These are phyloP conservation scores for Stemphylium lycopersici DNA, from an alignment of 2,329 filamentous ascomycete genomes.

Conservation along the genomic window DNA sequence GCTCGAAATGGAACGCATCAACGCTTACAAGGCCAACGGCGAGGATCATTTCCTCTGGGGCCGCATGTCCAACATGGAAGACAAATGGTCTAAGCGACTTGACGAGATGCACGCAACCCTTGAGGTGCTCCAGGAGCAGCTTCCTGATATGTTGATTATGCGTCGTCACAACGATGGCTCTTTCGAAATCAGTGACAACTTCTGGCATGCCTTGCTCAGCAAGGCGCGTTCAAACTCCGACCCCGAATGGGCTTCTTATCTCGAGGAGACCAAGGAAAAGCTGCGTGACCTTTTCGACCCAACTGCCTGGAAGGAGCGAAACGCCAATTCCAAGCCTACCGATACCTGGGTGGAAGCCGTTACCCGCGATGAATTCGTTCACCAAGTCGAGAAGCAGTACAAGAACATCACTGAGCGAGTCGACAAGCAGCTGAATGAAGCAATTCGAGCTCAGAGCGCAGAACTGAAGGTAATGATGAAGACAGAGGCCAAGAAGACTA, in stretches of 20 bases:
- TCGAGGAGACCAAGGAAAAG: slow-evolving; percentile 56
- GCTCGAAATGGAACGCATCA: background rate
- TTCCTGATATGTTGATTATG: slow-evolving; percentile 66
- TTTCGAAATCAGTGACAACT: slow-evolving; percentile 62
- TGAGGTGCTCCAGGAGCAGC: slow-evolving; percentile 26
- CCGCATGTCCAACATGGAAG: slow-evolving; percentile 23
- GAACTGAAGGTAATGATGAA: slow-evolving; percentile 23
- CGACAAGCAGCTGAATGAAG: slow-evolving; percentile 33
- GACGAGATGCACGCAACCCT: slow-evolving; percentile 23
- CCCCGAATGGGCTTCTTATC: slow-evolving; percentile 60
- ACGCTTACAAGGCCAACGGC: slow-evolving; percentile 8
- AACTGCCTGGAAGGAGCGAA: slow-evolving; percentile 5
- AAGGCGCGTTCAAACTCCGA: slow-evolving; percentile 58
- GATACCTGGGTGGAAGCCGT: slow-evolving; percentile 38
- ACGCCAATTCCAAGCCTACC: background rate
- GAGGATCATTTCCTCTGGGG: slow-evolving; percentile 26
- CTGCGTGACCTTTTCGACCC: slow-evolving; percentile 36
- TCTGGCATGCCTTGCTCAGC: slow-evolving; percentile 69
- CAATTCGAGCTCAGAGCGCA: slow-evolving; percentile 23
- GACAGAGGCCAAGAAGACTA: slow-evolving; percentile 39
- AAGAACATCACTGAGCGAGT: slow-evolving; percentile 25
- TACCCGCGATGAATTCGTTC: slow-evolving; percentile 58
- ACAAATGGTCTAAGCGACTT: slow-evolving; percentile 15
- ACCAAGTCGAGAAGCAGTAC: slow-evolving; percentile 36
- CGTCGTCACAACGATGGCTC: slow-evolving; percentile 60